Percentiles rank a stretch among this genome's conserved stretches.
Evolutionary conservation across 768 basidiomycete genomes (phyloP).

Genomic region (Podaxis sp.): DNA sequence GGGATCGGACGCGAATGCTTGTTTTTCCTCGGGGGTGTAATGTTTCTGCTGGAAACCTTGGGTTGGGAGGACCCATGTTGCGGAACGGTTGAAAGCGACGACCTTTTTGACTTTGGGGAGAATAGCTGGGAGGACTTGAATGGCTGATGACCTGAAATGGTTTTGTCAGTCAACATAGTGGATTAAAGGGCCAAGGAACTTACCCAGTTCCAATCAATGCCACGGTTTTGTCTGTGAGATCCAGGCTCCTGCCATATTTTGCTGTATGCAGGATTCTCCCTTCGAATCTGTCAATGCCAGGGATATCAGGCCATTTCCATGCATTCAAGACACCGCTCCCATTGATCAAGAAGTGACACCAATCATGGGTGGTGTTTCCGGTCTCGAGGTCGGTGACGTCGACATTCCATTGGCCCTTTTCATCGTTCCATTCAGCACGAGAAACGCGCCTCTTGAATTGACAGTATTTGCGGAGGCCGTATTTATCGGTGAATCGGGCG

Average conservation of each 20-base stretch:
- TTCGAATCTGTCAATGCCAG: constrained; percentile 32
- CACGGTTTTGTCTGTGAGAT: constrained; percentile 35
- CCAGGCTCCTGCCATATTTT: constrained; percentile 27
- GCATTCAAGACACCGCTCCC: constrained; percentile 34
- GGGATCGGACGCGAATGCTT: constrained; percentile 35
- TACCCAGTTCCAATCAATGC: constrained; percentile 40
- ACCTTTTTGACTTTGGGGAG: constrained; percentile 31
- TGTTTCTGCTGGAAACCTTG: constrained; percentile 24
- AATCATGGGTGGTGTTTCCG: constrained; percentile 21
- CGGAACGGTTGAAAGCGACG: constrained; percentile 28
- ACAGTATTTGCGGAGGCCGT: constrained; percentile 30
- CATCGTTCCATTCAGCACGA: constrained; percentile 30
- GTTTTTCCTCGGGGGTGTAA: constrained; percentile 37
- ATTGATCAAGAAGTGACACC: constrained; percentile 34
- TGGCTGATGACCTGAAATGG: constrained; percentile 24
- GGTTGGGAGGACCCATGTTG: constrained; percentile 28
- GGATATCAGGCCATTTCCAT: constrained; percentile 40
- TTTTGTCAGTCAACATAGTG: not conserved
- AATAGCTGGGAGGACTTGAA: constrained; percentile 31
- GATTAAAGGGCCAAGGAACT: not conserved
- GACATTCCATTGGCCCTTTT: constrained; percentile 28
- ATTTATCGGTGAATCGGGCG: constrained; percentile 27
- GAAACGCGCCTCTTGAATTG: constrained; percentile 28
- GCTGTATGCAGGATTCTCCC: constrained; percentile 37
- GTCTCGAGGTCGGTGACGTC: constrained; percentile 24